Base-by-base conservation (phyloP, 352 stramenopile species). In the Phytophthora idaei region DNA sequence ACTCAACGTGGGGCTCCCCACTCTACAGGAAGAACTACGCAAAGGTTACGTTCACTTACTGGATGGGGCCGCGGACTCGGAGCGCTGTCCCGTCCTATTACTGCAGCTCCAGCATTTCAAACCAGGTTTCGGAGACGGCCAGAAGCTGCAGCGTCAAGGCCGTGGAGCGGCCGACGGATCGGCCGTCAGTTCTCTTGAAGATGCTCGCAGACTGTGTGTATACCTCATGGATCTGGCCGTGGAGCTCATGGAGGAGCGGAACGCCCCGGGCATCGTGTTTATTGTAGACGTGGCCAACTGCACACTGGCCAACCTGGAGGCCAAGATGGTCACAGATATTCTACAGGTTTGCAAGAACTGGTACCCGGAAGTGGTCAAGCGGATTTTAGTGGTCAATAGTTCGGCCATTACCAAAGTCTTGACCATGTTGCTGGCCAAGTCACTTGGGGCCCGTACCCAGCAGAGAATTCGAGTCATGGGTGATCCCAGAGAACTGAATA, bases 31-130 rank as follows among this genome's bases (percentile, higher is more conserved):
- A 41, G 85, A 93, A 64, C 63, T 92, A 15, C 78, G 79, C 46
- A 93, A 92, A 62, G 83, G 84, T 11, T 93, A 93, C 62, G 80
- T 80, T n/a, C 83, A 91, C 51, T 69, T 92, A 25, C 66, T 93
- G 2, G 80, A 90, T 53, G 68, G 81, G 14, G 80, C 81, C n/a
- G 53, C 62, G 15, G 79, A 90, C 53, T 70, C 67, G 29, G 56
- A 78, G 37, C 78, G 83, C 15, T 86, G 79, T 45, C 83, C 83
- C 10, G 60, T 90, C 7, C 66, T 93, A 28, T 39, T 93, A 49
- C 65, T 93, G 37, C 69, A 85, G 57, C 73, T 89, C 34, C 76
- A 83, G 59, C 67, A 81, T 64, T 93, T 93, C 39, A 82, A 83
- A 61, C 83, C 83, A 45, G 73, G 73, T 42, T 90, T 90, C 37